Conservation (phyloP, 495 filamentous ascomycete species). For the Lentithecium fluviatile region DNA sequence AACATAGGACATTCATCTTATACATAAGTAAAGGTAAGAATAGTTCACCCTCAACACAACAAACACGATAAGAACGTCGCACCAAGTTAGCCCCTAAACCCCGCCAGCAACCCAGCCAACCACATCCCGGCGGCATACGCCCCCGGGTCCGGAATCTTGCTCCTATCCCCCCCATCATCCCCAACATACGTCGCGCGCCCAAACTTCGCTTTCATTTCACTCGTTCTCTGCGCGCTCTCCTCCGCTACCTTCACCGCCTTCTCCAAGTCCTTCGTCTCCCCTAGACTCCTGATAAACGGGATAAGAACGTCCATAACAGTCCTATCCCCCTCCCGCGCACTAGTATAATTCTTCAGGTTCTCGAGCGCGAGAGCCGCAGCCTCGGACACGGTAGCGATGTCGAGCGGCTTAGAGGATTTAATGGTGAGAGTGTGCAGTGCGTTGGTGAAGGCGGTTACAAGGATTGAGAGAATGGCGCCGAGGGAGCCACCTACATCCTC, state of each 20-base stretch:
- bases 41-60: no score
- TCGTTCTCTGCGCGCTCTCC: constrained; percentile 55
- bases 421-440: constrained; percentile 39
- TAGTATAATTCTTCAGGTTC: constrained; percentile 47
- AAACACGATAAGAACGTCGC: no score
- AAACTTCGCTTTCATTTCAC: constrained; percentile 55
- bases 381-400: constrained; percentile 21
- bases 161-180: constrained; percentile 42
- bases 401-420: constrained; percentile 11
- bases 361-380: constrained; percentile 41
- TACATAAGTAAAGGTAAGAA: no score
- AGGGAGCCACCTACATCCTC: constrained; percentile 63
- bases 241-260: constrained; percentile 54
- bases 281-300: constrained; percentile 55
- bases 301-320: constrained; percentile 62
- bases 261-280: constrained; percentile 46
- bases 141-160: constrained; percentile 58
- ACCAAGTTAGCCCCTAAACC: constrained; percentile 5
- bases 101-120: constrained; percentile 51
- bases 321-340: constrained; percentile 40
- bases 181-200: constrained; percentile 62
- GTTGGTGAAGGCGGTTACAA: constrained; percentile 57
- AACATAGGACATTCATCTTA: no score
- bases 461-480: constrained; percentile 60
- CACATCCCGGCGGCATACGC: constrained; percentile 62